These are phyloP conservation scores for Porodaedalea pini DNA, from an alignment of 1,284 basidiomycete species.

Conservation along the genomic window DNA sequence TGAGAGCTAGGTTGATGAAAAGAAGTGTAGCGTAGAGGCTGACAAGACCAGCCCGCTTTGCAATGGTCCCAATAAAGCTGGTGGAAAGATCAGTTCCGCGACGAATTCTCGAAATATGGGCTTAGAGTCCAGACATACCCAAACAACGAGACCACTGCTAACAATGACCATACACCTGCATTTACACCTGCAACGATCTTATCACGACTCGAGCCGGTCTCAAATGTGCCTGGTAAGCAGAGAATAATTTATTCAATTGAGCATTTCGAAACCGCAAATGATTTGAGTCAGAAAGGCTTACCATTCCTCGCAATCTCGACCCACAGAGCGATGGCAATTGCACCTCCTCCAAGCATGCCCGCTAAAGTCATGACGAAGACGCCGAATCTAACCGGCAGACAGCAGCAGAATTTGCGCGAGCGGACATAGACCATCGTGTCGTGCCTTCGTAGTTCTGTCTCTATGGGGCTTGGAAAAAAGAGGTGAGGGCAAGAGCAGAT, in stretches of 20 bases:
- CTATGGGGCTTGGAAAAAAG: background rate
- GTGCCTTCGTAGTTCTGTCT: background rate
- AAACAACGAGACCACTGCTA: slow-evolving; percentile 46
- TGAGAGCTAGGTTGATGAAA: slow-evolving; percentile 44
- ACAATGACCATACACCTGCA: slow-evolving; percentile 43
- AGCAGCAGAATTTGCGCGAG: slow-evolving; percentile 53
- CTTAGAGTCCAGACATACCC: slow-evolving; percentile 41
- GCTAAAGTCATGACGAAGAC: slow-evolving; percentile 54
- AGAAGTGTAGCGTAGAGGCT: slow-evolving; percentile 44
- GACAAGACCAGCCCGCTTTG: slow-evolving; percentile 45
- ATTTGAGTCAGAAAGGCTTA: background rate
- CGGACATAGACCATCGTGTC: slow-evolving; percentile 29
- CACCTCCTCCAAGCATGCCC: slow-evolving; percentile 38
- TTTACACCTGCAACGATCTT: slow-evolving; percentile 46
- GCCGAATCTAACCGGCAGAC: slow-evolving; percentile 56
- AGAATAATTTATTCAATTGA: no score
- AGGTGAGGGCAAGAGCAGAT: background rate
- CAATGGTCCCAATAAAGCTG: slow-evolving; percentile 48
- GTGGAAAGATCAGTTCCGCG: background rate
- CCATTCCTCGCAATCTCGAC: slow-evolving; percentile 31
- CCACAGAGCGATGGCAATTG: slow-evolving; percentile 44
- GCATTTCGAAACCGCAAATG: no score
- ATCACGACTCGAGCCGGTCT: slow-evolving; percentile 30
- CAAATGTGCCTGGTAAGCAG: background rate
- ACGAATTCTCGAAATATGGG: background rate